phyloP scores from a whole-genome alignment of 2,329 filamentous ascomycete species.

The Aureobasidium sp. region DNA sequence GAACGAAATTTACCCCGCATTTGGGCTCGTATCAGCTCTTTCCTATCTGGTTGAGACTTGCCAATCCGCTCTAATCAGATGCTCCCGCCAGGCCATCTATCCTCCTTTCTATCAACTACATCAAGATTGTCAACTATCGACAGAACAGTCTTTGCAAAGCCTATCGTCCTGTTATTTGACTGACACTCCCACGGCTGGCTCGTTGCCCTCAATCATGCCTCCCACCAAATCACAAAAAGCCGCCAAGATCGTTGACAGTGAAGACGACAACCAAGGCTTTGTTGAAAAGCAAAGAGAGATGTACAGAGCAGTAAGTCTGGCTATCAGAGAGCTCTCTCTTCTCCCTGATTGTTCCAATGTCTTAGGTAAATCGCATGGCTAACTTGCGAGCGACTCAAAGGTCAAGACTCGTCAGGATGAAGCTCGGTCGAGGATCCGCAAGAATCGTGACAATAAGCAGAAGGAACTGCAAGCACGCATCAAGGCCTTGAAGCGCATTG shows the following conservation, averaged over 20 bases:
- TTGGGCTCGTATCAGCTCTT: background rate
- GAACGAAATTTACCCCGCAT: slow-evolving; percentile 12
- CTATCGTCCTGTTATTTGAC: no score
- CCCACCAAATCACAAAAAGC: slow-evolving; percentile 1
- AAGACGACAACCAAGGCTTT: background rate
- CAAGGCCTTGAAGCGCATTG: background rate
- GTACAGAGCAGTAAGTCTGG: background rate
- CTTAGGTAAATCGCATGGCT: background rate
- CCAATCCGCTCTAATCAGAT: slow-evolving; percentile 4
- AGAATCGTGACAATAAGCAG: background rate
- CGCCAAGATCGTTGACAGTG: background rate
- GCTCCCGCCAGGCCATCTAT: no score
- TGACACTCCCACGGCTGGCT: no score
- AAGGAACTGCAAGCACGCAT: slow-evolving; percentile 10
- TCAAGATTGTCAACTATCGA: no score
- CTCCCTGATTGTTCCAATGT: no score
- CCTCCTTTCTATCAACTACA: no score
- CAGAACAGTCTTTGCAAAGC: no score
- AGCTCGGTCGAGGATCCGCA: background rate
- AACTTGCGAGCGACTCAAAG: background rate
- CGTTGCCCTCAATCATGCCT: slow-evolving; percentile 13
- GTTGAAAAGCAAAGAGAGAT: background rate
- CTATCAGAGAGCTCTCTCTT: background rate
- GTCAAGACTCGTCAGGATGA: background rate
- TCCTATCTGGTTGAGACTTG: background rate